A percentile compares a stretch with the other conserved stretches of the same genome.
Conservation (phyloP, 257 asterid species). For the Solanum rostratum region DNA sequence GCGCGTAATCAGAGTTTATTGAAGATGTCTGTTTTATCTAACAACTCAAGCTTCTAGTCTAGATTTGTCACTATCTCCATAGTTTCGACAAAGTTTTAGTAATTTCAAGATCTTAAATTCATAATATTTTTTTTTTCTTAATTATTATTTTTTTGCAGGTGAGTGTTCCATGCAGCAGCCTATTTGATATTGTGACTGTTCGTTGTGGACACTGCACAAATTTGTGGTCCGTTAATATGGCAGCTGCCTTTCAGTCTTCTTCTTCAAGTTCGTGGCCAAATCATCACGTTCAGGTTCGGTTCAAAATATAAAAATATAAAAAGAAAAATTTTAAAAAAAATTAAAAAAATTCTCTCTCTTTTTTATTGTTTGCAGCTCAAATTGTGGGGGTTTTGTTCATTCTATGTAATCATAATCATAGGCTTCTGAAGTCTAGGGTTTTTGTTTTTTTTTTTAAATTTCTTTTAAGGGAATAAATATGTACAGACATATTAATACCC, state of each 20-base stretch:
- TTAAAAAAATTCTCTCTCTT: not conserved
- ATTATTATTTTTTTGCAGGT: conserved; percentile 32
- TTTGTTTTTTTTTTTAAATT: not conserved
- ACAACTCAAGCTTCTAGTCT: not conserved
- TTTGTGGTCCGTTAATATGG: conserved; percentile 86
- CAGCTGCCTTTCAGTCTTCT: conserved; percentile 57
- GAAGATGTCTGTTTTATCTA: not conserved
- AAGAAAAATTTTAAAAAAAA: no score
- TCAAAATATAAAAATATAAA: not conserved
- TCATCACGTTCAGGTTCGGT: conserved; percentile 26
- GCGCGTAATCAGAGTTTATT: not conserved
- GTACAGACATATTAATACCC: not conserved
- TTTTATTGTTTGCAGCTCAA: conserved; percentile 19
- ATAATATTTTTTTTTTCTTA: not conserved
- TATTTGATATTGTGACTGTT: conserved; percentile 75
- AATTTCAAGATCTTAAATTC: not conserved
- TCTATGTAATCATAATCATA: not conserved
- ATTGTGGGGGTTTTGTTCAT: conserved; percentile 37
- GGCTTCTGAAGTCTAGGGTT: conserved; percentile 54
- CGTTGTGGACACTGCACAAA: conserved; percentile 89
- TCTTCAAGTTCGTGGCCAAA: conserved; percentile 22
- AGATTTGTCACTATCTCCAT: not conserved
- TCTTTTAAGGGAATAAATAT: conserved; percentile 37
- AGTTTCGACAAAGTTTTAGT: not conserved
- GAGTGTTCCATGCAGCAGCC: conserved; percentile 84